A percentile compares a stretch with the other conserved stretches of the same genome.
Conservation (phyloP, 768 basidiomycete genomes). For the Mycena leptocephala region DNA sequence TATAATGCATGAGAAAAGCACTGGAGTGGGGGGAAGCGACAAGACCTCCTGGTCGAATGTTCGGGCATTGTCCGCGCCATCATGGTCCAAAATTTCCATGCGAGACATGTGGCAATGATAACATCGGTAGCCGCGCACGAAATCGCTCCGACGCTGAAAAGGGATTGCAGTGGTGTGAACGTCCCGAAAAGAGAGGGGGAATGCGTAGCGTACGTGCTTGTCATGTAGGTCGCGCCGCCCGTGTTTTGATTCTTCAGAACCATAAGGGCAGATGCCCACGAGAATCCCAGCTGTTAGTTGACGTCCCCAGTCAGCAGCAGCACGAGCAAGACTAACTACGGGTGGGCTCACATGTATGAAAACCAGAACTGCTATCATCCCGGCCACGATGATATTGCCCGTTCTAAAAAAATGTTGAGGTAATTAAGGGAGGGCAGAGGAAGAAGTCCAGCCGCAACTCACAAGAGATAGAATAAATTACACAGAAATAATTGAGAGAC, state of each 20-base stretch:
- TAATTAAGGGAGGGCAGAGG: too few species aligned
- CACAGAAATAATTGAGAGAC: constrained; percentile 12
- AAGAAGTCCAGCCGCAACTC: neutral
- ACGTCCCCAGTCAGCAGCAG: neutral
- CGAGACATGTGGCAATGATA: neutral
- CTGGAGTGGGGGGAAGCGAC: neutral
- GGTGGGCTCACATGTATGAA: neutral
- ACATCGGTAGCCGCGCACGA: constrained; percentile 14
- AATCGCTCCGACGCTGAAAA: constrained; percentile 2
- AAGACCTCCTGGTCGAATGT: neutral
- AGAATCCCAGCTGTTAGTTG: neutral
- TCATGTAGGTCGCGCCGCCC: neutral
- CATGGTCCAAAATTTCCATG: constrained; percentile 10
- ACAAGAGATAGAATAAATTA: constrained; percentile 7
- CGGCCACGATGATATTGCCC: neutral
- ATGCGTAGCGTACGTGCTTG: neutral
- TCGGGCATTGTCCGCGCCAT: neutral
- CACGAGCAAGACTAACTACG: neutral
- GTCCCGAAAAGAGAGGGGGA: neutral
- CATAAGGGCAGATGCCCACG: constrained; percentile 1
- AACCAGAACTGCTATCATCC: neutral
- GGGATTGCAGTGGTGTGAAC: too few species aligned
- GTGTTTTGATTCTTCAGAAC: neutral
- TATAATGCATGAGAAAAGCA: too few species aligned
- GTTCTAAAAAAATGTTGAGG: neutral